Conservation (phyloP, 1,284 basidiomycete species). For the Pyrrhoderma noxium region DNA sequence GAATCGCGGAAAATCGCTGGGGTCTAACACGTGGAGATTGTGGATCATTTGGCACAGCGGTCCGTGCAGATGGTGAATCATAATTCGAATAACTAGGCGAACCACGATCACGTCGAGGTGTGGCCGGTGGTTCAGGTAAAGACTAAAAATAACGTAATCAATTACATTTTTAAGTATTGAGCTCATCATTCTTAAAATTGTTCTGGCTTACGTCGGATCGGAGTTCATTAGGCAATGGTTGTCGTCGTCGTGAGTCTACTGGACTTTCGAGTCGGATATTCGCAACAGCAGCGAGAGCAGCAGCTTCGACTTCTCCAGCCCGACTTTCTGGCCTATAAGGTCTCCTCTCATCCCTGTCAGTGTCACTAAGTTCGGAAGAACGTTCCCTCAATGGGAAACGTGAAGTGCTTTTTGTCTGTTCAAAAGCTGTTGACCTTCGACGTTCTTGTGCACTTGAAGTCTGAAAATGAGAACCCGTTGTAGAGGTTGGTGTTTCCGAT, state of each 20-base stretch:
- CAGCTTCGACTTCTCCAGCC: conserved; percentile 36
- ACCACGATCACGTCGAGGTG: conserved; percentile 13
- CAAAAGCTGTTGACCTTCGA: conserved; percentile 46
- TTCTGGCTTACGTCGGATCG: conserved; percentile 20
- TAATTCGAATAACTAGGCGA: conserved; percentile 18
- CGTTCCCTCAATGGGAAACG: conserved; percentile 20
- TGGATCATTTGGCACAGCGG: conserved; percentile 13
- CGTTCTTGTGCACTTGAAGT: conserved; percentile 33
- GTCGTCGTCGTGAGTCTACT: conserved; percentile 36
- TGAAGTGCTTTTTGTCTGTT: conserved; percentile 38
- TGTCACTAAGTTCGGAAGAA: conserved; percentile 29
- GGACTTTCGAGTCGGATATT: conserved; percentile 40
- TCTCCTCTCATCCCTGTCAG: conserved; percentile 21
- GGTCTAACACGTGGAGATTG: conserved; percentile 22
- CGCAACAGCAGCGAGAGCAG: conserved; percentile 56
- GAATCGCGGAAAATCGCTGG: conserved; percentile 37
- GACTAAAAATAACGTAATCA: conserved; percentile 1
- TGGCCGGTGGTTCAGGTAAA: conserved; percentile 8
- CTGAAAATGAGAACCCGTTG: conserved; percentile 24
- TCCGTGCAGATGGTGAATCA: conserved; percentile 19
- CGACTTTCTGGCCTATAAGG: conserved; percentile 12
- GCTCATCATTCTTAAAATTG: too few relatives aligned
- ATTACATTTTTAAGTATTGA: too few relatives aligned
- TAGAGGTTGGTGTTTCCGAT: conserved; percentile 34
- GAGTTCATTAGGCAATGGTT: conserved; percentile 52